Conservation (phyloP, 139 green algal genomes). For the Astrephomene gubernaculifera region DNA sequence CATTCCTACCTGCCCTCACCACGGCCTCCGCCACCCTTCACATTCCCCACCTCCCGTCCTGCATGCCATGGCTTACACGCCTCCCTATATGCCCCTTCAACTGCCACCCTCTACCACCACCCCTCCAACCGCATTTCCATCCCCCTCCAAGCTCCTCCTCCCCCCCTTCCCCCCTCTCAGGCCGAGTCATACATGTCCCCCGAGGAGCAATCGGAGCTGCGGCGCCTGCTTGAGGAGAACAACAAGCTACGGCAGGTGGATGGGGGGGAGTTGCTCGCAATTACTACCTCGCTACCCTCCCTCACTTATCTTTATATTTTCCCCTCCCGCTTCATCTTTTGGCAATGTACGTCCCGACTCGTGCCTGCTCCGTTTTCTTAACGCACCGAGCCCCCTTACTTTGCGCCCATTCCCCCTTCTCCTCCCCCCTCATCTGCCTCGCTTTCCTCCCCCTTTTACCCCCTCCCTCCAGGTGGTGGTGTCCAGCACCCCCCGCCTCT, state of each 20-base stretch:
- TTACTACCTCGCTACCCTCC: not conserved
- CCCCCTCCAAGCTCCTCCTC: not conserved
- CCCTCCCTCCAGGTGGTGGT: conserved; percentile 15
- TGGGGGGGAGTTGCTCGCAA: not conserved
- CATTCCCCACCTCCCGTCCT: no score
- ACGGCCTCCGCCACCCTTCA: no score
- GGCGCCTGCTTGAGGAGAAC: conserved; percentile 39
- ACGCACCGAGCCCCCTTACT: not conserved
- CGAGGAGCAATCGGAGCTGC: conserved; percentile 33
- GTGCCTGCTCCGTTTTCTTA: not conserved
- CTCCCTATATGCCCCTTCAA: no score
- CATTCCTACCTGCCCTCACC: no score
- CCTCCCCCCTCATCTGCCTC: not conserved
- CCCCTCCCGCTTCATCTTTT: not conserved
- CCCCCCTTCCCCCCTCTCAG: not conserved
- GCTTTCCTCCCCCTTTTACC: not conserved
- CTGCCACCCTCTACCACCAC: not conserved
- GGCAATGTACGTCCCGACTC: not conserved
- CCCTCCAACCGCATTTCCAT: not conserved
- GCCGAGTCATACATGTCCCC: conserved; percentile 33
- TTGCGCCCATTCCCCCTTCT: not conserved
- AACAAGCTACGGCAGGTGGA: conserved; percentile 27
- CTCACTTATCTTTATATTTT: not conserved
- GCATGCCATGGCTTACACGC: no score
- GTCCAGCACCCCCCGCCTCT: not conserved